Conservation (phyloP, 2,329 filamentous ascomycete genomes). For the Neofusicoccum parvum region DNA sequence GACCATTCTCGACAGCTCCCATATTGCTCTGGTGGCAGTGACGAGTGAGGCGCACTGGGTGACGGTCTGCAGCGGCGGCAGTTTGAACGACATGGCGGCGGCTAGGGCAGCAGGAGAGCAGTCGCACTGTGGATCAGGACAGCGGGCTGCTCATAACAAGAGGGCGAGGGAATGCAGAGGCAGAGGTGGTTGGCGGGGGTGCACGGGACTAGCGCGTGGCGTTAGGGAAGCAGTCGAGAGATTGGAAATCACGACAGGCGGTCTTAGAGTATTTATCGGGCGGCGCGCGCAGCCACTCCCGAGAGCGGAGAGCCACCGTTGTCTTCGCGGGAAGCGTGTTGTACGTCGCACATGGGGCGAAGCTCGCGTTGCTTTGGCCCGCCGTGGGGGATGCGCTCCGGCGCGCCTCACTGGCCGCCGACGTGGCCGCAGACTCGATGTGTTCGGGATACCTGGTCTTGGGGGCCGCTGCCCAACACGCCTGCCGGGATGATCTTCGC, state of each 20-base stretch:
- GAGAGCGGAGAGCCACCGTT: not conserved
- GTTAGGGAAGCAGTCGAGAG: not conserved
- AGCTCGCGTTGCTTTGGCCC: conserved; percentile 1
- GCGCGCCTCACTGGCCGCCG: not conserved
- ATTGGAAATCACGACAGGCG: not conserved
- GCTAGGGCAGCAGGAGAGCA: not conserved
- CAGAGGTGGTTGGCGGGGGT: too few species aligned
- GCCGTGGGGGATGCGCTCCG: not conserved
- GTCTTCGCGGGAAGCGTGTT: not conserved
- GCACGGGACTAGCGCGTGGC: not conserved
- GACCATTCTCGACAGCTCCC: conserved; percentile 18
- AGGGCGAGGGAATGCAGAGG: not conserved
- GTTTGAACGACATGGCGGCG: conserved; percentile 9
- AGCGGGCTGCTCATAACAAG: not conserved
- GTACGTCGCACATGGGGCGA: conserved; percentile 6
- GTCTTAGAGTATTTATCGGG: not conserved
- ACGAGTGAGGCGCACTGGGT: conserved; percentile 14
- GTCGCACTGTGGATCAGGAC: not conserved
- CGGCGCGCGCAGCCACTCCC: not conserved
- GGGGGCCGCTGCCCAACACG: conserved; percentile 1
- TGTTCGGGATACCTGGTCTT: conserved; percentile 7
- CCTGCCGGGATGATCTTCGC: not conserved
- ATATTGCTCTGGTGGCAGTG: conserved; percentile 16
- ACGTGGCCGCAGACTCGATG: not conserved
- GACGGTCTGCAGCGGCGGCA: conserved; percentile 14